A percentile compares a stretch with the other conserved stretches of the same genome.
These are phyloP conservation scores for Acanthamoeba castellanii DNA, from an alignment of 208 protist species.

Conservation along the genomic window DNA sequence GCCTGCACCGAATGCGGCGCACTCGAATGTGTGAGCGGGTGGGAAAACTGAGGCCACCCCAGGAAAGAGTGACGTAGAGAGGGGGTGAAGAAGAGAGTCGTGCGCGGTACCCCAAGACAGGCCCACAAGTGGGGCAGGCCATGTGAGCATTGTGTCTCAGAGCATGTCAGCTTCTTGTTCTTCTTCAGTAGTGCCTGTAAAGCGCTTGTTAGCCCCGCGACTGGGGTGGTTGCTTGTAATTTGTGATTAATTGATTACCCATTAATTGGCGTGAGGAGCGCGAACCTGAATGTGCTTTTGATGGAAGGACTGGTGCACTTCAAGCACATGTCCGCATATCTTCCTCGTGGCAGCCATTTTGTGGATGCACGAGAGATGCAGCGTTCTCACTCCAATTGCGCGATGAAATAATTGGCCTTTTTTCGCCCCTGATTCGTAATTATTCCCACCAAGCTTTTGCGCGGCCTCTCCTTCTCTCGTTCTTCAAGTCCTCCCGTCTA, in stretches of 20 bases:
- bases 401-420: no score
- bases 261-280: not conserved
- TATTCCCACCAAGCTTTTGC: no score
- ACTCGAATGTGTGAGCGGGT: no score
- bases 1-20: no score
- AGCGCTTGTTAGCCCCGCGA: not conserved
- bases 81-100: no score
- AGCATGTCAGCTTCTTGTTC: not conserved
- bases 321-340: not conserved
- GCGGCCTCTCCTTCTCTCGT: no score
- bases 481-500: no score
- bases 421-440: no score
- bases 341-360: not conserved
- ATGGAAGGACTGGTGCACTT: not conserved
- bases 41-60: no score
- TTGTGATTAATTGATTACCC: not conserved
- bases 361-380: not conserved
- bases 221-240: no score
- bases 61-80: no score
- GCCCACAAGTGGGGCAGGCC: not conserved
- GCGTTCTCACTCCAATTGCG: no score
- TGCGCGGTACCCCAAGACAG: not conserved
- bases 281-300: not conserved
- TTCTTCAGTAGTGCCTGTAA: not conserved
- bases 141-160: not conserved